Conservation (phyloP, 495 filamentous ascomycete species). For the Neurospora cerealis region DNA sequence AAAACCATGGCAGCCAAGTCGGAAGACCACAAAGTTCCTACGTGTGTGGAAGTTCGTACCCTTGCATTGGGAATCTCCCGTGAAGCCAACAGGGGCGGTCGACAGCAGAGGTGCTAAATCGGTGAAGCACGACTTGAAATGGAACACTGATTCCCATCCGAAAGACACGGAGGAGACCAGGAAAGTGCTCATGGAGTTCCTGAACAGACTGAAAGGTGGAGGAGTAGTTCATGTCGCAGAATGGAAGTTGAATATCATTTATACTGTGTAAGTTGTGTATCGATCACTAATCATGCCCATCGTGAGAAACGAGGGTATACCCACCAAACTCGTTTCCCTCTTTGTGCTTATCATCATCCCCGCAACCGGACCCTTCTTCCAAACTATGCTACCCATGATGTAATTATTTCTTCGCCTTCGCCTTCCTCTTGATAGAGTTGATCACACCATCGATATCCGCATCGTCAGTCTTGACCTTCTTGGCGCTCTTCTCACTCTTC, state of each 20-base stretch:
- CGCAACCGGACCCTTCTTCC: neutral
- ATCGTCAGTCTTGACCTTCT: constrained; percentile 26
- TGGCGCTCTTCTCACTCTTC: constrained; percentile 39
- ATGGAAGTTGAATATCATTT: no score
- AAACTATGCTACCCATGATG: neutral
- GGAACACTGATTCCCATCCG: neutral
- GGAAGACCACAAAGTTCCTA: neutral
- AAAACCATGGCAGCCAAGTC: neutral
- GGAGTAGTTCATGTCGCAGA: neutral
- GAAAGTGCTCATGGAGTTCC: neutral
- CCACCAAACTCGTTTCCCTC: neutral
- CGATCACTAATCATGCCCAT: neutral
- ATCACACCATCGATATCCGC: constrained; percentile 54
- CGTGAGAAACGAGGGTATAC: neutral
- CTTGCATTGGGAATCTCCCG: neutral
- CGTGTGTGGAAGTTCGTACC: neutral
- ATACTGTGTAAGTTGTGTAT: neutral
- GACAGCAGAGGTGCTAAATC: neutral
- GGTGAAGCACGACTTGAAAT: neutral
- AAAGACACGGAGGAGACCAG: neutral
- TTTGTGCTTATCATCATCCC: neutral
- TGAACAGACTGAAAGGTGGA: neutral
- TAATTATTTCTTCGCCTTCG: constrained; percentile 16
- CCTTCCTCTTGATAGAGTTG: constrained; percentile 55
- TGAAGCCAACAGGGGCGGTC: neutral